Conservation (phyloP, 148 eudicot species). For the Amaranthus palmeri region DNA sequence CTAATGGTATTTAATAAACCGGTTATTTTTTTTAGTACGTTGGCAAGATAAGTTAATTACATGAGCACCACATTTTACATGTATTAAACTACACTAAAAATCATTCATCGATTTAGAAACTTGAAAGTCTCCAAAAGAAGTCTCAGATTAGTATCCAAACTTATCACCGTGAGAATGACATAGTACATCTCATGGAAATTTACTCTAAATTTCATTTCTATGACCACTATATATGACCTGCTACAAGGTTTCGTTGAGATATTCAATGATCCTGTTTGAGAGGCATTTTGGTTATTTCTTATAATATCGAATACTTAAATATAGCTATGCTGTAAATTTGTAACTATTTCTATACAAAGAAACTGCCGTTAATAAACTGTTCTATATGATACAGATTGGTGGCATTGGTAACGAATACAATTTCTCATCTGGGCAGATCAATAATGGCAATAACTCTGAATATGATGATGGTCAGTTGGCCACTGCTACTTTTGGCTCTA, state of each 20-base stretch:
- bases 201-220: too few species aligned
- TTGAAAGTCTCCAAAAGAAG: constrained; percentile 32
- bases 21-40: too few species aligned
- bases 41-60: too few species aligned
- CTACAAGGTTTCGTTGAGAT: too few species aligned
- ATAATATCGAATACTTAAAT: not conserved
- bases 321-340: not conserved
- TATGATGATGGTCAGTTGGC: constrained; percentile 47
- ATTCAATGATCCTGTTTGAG: too few species aligned
- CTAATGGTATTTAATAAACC: too few species aligned
- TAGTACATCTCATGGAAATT: too few species aligned
- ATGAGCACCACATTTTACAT: too few species aligned
- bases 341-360: not conserved
- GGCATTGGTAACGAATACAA: constrained; percentile 35
- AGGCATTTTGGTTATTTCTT: too few species aligned
- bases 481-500: constrained; percentile 29
- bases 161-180: constrained; percentile 26
- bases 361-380: not conserved
- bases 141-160: constrained; percentile 30
- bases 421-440: constrained; percentile 31
- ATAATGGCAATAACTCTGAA: constrained; percentile 55
- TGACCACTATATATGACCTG: too few species aligned
- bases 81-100: too few species aligned
- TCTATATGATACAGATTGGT: constrained; percentile 37
- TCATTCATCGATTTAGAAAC: constrained; percentile 21